phyloP scores from a whole-genome alignment of 441 rosid genomes.

The Theobroma grandiflorum region DNA sequence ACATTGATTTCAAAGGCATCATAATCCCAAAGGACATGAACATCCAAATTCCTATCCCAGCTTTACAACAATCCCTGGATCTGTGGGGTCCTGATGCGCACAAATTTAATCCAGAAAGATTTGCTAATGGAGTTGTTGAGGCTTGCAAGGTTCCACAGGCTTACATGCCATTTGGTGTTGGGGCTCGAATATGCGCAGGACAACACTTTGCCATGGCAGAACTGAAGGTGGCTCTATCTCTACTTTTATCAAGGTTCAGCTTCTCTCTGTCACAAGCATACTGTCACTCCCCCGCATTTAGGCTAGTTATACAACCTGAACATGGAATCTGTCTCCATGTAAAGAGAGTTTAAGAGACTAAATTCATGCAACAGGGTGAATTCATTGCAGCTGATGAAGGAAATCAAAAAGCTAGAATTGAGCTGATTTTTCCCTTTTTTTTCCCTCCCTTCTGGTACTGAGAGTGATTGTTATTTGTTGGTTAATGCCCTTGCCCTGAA shows the following conservation, averaged over 20 bases:
- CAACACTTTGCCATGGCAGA: constrained; percentile 59
- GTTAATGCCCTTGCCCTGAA: no score
- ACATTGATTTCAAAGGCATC: constrained; percentile 41
- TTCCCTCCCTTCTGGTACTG: no score
- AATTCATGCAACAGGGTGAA: no score
- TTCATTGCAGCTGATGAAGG: no score
- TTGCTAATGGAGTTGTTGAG: constrained; percentile 41
- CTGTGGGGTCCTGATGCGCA: constrained; percentile 51
- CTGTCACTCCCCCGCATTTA: constrained; percentile 48
- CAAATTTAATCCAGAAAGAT: constrained; percentile 56
- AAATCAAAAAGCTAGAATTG: no score
- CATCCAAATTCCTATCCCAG: constrained; percentile 47
- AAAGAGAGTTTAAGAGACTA: constrained; percentile 14
- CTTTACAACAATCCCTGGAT: constrained; percentile 43
- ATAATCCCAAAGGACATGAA: constrained; percentile 44
- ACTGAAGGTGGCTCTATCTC: constrained; percentile 51
- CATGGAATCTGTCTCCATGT: constrained; percentile 42
- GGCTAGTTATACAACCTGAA: constrained; percentile 47
- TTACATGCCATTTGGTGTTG: constrained; percentile 54
- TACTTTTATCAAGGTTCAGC: constrained; percentile 42
- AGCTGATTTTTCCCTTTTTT: no score
- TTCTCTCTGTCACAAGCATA: constrained; percentile 50
- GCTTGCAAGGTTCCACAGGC: constrained; percentile 46
- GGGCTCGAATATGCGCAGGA: constrained; percentile 47
- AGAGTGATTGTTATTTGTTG: no score